These are phyloP conservation scores for Delitschia confertaspora DNA, from an alignment of 495 filamentous ascomycete species.

Conservation along the genomic window DNA sequence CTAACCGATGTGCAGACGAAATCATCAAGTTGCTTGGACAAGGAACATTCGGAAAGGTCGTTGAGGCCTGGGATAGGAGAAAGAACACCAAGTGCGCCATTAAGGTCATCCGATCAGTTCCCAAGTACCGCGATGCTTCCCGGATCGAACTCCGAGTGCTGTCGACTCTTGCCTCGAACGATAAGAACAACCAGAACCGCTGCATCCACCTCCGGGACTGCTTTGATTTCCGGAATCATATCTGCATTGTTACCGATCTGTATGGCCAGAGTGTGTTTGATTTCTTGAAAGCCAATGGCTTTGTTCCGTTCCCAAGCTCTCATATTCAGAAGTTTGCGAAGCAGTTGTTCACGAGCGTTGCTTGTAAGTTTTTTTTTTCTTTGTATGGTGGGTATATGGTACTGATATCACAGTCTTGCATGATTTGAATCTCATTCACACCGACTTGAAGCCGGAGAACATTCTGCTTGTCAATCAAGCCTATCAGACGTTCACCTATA, in stretches of 20 bases:
- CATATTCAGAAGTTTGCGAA: constrained; percentile 96
- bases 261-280: constrained; percentile 96
- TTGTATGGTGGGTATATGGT: constrained; percentile 14
- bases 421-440: constrained; percentile 96
- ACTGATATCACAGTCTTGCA: constrained; percentile 64
- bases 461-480: constrained; percentile 83
- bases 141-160: constrained; percentile 90
- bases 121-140: constrained; percentile 96
- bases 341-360: constrained; percentile 94
- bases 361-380: constrained; percentile 57
- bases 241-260: constrained; percentile 97
- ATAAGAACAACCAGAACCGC: constrained; percentile 83
- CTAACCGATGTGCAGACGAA: constrained; percentile 55
- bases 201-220: constrained; percentile 96
- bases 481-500: constrained; percentile 97
- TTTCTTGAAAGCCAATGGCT: constrained; percentile 88
- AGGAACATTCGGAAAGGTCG: constrained; percentile 96
- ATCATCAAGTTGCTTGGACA: constrained; percentile 84
- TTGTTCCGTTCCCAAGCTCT: constrained; percentile 97
- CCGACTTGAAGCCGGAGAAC: constrained; percentile 96
- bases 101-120: constrained; percentile 96
- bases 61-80: constrained; percentile 75
- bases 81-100: constrained; percentile 75
- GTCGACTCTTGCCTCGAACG: constrained; percentile 81
- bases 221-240: constrained; percentile 95